Evolutionary conservation across 768 basidiomycete genomes (phyloP), one percentile per base, ranked within the genome.

Genomic region (Termitomyces sp.): DNA sequence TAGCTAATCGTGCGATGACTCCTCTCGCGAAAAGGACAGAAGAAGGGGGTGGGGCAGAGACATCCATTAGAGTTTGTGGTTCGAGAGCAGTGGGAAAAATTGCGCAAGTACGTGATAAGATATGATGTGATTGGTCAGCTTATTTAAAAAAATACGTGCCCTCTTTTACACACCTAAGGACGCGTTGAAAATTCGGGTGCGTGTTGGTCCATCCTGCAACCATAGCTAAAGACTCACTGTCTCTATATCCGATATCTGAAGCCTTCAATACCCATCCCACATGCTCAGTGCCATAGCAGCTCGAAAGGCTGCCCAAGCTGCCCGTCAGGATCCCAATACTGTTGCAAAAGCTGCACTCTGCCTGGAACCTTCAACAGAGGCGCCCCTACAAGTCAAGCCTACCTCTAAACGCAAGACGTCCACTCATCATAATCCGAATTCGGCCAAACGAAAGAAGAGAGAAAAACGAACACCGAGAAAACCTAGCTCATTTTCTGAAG

Each of bases 1-100:
- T 74, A 13, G 80, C 79, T 49, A 98, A 80, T 53, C 94, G 82
- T 26, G 94, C 86, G 58, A 96, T 80, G 4, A 90, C 83, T 2
- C 93, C 92, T 22, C 93, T 85, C 13, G 95, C 94, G 64, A 97
- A 95, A 57, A 92, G 80, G 43, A 92, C 67, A 12, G 83, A 77
- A 5, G 77, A 65, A 0, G 78, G 70, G 20, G 82, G 70, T 4
- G 81, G 78, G 36, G 69, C 59, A 20, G 68, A 29, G 7, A 61
- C 47, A 58, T 60, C 57, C 68, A 70, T 70, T 51, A 53, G 57
- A 46, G 42, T 20, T 36, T 4, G 22, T 24, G 20, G 22, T 51
- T 18, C 41, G 39, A 49, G 39, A 54, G 48, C 48, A 60, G 29
- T 31, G 39, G 39, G 39, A 10, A 20, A 41, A 41, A 20, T 41